These are phyloP conservation scores for Hypoxylon cercidicola DNA, from an alignment of 495 filamentous ascomycete species.

Conservation along the genomic window DNA sequence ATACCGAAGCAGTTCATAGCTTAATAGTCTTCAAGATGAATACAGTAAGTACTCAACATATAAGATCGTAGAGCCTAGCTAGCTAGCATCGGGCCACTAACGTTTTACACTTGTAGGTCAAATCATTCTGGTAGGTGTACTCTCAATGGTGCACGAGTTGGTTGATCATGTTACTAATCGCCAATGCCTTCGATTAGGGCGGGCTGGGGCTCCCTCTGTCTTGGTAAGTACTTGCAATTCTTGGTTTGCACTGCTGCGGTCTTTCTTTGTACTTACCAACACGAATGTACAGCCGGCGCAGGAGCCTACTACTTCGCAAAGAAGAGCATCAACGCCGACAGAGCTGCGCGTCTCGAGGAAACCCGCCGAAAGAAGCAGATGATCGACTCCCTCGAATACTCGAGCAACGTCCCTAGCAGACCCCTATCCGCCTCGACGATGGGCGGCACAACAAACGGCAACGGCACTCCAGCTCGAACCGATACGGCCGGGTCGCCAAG, in stretches of 20 bases:
- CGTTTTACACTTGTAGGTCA: conserved; percentile 53
- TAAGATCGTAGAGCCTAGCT: not conserved
- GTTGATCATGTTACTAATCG: conserved; percentile 19
- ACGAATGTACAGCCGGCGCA: conserved; percentile 72
- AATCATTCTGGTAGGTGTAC: conserved; percentile 68
- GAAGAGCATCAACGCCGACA: conserved; percentile 89
- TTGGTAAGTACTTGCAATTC: conserved; percentile 64
- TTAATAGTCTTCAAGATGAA: conserved; percentile 42
- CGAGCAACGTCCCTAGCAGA: conserved; percentile 47
- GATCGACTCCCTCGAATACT: conserved; percentile 68
- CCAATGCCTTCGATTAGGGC: conserved; percentile 61
- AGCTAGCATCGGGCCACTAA: too few species aligned
- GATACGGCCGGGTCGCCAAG: conserved; percentile 81
- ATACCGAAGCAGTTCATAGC: conserved; percentile 1
- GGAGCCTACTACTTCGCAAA: conserved; percentile 96
- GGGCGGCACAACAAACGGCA: conserved; percentile 49
- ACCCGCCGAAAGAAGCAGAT: conserved; percentile 72
- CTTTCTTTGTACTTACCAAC: conserved; percentile 33
- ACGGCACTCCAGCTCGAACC: conserved; percentile 53
- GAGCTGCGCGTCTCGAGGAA: conserved; percentile 73
- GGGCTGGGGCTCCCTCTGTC: conserved; percentile 87
- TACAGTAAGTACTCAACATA: conserved; percentile 39
- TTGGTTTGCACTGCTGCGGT: not conserved
- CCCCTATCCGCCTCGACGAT: conserved; percentile 52
- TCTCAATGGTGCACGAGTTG: conserved; percentile 8